Conservation (phyloP, 352 stramenopile species). For the Globisporangium cederbergense region DNA sequence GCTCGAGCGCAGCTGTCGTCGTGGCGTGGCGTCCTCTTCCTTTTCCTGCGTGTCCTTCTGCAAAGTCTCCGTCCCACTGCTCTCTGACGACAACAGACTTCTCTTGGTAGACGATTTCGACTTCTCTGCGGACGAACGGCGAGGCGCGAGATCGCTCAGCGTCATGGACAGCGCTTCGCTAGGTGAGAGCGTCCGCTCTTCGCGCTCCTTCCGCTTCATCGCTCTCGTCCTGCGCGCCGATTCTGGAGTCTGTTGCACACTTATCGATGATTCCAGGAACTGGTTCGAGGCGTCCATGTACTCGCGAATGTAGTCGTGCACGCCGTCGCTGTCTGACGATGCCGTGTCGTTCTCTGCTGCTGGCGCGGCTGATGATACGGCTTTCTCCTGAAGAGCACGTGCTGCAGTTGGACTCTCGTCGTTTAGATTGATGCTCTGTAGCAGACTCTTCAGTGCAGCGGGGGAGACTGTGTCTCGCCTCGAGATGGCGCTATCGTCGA, state of each 20-base stretch:
- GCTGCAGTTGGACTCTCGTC: slow-evolving; percentile 5
- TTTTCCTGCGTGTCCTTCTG: slow-evolving; percentile 17
- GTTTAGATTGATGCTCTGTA: slow-evolving; percentile 23
- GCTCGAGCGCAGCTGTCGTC: slow-evolving; percentile 8
- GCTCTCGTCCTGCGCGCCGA: slow-evolving; percentile 15
- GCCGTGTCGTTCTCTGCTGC: slow-evolving; percentile 3
- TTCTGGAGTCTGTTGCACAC: slow-evolving; percentile 9
- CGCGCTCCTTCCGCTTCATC: slow-evolving; percentile 14
- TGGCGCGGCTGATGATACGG: neutral
- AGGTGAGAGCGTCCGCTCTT: slow-evolving; percentile 21
- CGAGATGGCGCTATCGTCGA: slow-evolving; percentile 22
- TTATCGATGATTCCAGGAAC: slow-evolving; percentile 6
- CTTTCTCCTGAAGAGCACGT: neutral
- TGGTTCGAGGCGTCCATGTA: slow-evolving; percentile 9
- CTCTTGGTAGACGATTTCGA: slow-evolving; percentile 14
- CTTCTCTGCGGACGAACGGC: slow-evolving; percentile 8
- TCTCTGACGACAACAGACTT: slow-evolving; percentile 6
- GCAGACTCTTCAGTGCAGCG: slow-evolving; percentile 26
- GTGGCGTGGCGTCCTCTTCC: slow-evolving; percentile 10
- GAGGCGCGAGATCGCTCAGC: slow-evolving; percentile 6
- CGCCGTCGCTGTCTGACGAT: slow-evolving; percentile 4
- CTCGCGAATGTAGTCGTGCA: slow-evolving; percentile 7
- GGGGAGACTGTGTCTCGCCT: slow-evolving; percentile 35
- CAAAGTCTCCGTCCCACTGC: slow-evolving; percentile 7
- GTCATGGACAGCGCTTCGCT: slow-evolving; percentile 18